Base-by-base conservation (phyloP, 768 basidiomycete genomes). In the Porphyrellus cyaneotinctus region DNA sequence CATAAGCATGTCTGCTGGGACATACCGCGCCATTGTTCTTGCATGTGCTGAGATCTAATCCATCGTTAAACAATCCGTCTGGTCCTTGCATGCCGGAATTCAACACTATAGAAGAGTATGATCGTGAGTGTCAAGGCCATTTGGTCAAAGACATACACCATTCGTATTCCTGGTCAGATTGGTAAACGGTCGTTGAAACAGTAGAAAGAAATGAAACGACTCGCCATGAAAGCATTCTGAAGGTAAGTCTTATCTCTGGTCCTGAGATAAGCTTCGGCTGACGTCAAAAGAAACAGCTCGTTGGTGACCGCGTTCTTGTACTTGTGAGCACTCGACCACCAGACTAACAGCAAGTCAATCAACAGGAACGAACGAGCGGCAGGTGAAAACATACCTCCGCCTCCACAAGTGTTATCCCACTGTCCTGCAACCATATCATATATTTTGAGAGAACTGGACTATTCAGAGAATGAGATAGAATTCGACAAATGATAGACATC, bases 271-370 rank as follows among this genome's bases (percentile, higher is more conserved):
- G 76, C 81, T 26, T 65, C 54, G 3, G 81, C 80, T 4, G 80
- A 81, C 7, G 74, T 71, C 31, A 76, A 64, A 15, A 82, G 67
- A 67, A 80, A 83, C 11, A 82, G 71, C 50, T 81, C 72, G 57
- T 83, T 82, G n/a, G 81, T 83, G 52, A 83, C 75, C 11, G 80
- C 79, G 48, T 82, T 82, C 68, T 83, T 83, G 70, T 82, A 82
- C 0, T 72, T 75, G 57, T 78, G 76, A 18, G 70, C 79, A 15
- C 72, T 72, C 10, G 78, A 78, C 81, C 80, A 83, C 79, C 80
- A 81, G 6, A 82, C 80, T 80, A 43, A 5, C 18, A 36, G 4
- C 48, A 6, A 45, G 36, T 38, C 18, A 2, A 38, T 61, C 22
- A 52, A 35, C 15, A 22, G 10, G 30, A 36, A 26, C 26, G 9